A percentile compares a stretch with the other conserved stretches of the same genome.
Evolutionary conservation across 2,329 filamentous ascomycete species (phyloP).

Genomic region (Phaeomoniella chlamydospora): DNA sequence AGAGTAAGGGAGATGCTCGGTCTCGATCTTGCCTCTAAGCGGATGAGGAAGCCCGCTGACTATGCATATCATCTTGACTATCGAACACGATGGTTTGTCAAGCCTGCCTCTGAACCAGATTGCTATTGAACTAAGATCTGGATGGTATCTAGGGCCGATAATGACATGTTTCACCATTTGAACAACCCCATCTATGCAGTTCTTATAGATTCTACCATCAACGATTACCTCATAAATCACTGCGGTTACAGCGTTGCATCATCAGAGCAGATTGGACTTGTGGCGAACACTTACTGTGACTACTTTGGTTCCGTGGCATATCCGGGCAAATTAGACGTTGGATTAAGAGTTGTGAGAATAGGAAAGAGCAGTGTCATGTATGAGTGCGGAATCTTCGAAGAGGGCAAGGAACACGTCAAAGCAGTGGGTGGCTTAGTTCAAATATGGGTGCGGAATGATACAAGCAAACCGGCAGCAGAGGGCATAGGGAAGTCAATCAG

Average conservation of each 20-base stretch:
- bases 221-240: conserved; percentile 69
- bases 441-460: conserved; percentile 69
- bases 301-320: conserved; percentile 74
- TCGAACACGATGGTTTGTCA: conserved; percentile 9
- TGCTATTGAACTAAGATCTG: too few relatives aligned
- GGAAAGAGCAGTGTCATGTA: conserved; percentile 81
- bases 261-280: conserved; percentile 63
- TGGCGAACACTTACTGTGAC: conserved; percentile 73
- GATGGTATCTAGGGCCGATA: conserved; percentile 72
- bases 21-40: conserved; percentile 10
- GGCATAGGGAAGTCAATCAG: conserved; percentile 56
- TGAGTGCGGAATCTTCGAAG: conserved; percentile 75
- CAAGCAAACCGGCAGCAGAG: conserved; percentile 48
- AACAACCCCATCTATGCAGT: conserved; percentile 84
- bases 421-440: conserved; percentile 79
- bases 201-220: conserved; percentile 80
- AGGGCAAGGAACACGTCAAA: conserved; percentile 56
- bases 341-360: conserved; percentile 67
- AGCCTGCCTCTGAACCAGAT: too few relatives aligned
- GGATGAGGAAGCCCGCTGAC: conserved; percentile 7
- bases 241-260: conserved; percentile 59
- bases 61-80: conserved; percentile 11
- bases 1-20: too few relatives aligned
- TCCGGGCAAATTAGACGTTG: conserved; percentile 68
- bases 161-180: conserved; percentile 90